Base-by-base conservation (phyloP, 768 basidiomycete genomes). In the Pleurotus tuoliensis region DNA sequence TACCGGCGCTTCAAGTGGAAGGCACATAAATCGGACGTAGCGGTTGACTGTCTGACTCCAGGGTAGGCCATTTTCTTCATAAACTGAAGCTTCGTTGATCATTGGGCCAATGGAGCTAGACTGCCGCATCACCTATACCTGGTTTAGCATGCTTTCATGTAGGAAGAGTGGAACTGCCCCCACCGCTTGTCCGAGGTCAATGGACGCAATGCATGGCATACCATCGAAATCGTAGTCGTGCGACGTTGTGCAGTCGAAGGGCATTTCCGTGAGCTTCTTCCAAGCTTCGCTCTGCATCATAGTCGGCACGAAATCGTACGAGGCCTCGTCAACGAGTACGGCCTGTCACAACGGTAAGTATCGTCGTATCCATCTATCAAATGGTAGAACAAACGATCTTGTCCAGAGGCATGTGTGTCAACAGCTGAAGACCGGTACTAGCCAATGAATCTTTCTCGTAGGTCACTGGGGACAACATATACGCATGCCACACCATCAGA, bases 401-500 rank as follows among this genome's bases (percentile, higher is more conserved):
- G 11, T 44, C 41, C 5, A 44, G 15, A 22, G 41, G 41, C 41
- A 44, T 44, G 20, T 44, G 41, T 6, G 41, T 44, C 15, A 44
- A 22, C 3, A 15, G 8, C 20, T 44, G n/a, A 11, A 44, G 41
- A 7, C 41, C 41, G 1, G 12, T 18, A 22, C n/a, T 16, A 34
- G 30, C 30, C n/a, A 13, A n/a, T 5, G 41, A n/a, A 44, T 44
- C 41, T 12, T 44, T 44, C 20, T 44, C 41, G 15, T 44, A 44
- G 5, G 41, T 44, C 15, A 44, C 41, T 22, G 41, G 41, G n/a
- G 41, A 44, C n/a, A 44, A 12, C 41, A 44, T 44, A 43, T 61
- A 61, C 5, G 60, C 59, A 46, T 61, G 60, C 58, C 60, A 61
- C 11, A 61, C 60, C 60, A 61, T 61, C 0, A 59, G 11, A 5